Base-by-base conservation (phyloP, 2,329 filamentous ascomycete genomes). In the Colletotrichum lini region DNA sequence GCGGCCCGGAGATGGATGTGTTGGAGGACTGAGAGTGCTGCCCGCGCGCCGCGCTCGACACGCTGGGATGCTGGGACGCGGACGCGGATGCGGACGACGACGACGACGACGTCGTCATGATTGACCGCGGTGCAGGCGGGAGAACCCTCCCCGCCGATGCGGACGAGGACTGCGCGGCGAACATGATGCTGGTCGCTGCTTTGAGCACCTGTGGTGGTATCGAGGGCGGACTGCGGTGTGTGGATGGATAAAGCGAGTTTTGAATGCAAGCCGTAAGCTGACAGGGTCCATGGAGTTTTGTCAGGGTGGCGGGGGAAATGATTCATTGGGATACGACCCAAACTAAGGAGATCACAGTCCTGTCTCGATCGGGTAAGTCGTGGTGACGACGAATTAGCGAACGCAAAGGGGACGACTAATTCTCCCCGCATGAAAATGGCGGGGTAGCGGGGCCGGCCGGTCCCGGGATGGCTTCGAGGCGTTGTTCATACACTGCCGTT, bases 1-100 rank as follows among this genome's bases (percentile, higher is more conserved):
- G 64, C 52, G 38, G 68, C 65, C 53, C 62, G 44, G 35, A 74
- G 50, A 73, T 52, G n/a, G 70, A 73, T 21, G 72, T 71, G 26
- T 69, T 61, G 35, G 70, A 56, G 42, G 72, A 74, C 4, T 58
- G 66, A 10, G 67, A 42, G n/a, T 53, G 52, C 13, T 65, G 58
- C n/a, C 62, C 59, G 49, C 70, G 72, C 18, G 59, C 45, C 26
- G 67, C 54, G 72, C 66, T 73, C n/a, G 70, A 73, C 49, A 62
- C n/a, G 60, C 70, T 74, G 30, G 44, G 62, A 23, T 71, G 59
- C 40, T 60, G 70, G 10, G 53, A 56, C 6, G 30, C 53, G 35
- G 52, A 40, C 3, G 23, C 23, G 50, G 49, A 26, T 15, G 47
- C 21, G 1, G 47, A 38, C 35, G 35, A 23, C 4, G 47, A 23